These are phyloP conservation scores for Yamadazyma jaroonii DNA, from an alignment of 1,139 yeast genomes.

Conservation along the genomic window DNA sequence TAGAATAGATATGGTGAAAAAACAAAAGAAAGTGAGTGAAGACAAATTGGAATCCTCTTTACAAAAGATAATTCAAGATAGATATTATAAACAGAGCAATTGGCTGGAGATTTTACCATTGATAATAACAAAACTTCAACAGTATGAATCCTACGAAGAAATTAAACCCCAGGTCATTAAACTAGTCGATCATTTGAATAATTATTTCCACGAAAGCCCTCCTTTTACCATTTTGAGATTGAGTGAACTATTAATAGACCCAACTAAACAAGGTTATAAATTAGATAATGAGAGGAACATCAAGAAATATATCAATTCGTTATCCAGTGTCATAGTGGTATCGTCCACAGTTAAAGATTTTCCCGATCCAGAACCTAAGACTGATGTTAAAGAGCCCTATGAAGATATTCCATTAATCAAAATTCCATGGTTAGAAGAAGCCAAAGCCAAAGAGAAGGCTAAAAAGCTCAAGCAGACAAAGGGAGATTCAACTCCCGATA, in stretches of 20 bases:
- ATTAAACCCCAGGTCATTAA: slow-evolving; percentile 6
- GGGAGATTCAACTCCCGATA: background rate
- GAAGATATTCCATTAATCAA: slow-evolving; percentile 27
- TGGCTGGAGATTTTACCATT: slow-evolving; percentile 3
- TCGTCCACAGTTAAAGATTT: slow-evolving; percentile 26
- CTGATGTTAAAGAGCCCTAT: background rate
- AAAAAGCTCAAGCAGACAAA: background rate
- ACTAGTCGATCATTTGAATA: slow-evolving; percentile 17
- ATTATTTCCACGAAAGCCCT: slow-evolving; percentile 35
- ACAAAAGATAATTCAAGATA: slow-evolving; percentile 10
- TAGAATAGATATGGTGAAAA: background rate
- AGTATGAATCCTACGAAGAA: background rate
- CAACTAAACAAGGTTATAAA: slow-evolving; percentile 31
- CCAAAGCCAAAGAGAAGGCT: slow-evolving; percentile 1
- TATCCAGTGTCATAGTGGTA: slow-evolving; percentile 26
- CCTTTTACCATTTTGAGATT: slow-evolving; percentile 60
- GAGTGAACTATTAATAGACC: slow-evolving; percentile 49
- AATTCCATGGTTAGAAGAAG: slow-evolving; percentile 43
- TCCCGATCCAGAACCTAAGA: slow-evolving; percentile 16
- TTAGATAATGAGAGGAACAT: slow-evolving; percentile 24
- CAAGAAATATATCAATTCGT: slow-evolving; percentile 29
- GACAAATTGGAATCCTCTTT: slow-evolving; percentile 6
- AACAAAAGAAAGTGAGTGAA: background rate
- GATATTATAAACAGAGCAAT: slow-evolving; percentile 6
- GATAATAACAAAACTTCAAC: slow-evolving; percentile 1